A percentile compares a stretch with the other conserved stretches of the same genome.
Evolutionary conservation across 2,329 filamentous ascomycete genomes (phyloP).

Genomic region (Exophiala sideris): DNA sequence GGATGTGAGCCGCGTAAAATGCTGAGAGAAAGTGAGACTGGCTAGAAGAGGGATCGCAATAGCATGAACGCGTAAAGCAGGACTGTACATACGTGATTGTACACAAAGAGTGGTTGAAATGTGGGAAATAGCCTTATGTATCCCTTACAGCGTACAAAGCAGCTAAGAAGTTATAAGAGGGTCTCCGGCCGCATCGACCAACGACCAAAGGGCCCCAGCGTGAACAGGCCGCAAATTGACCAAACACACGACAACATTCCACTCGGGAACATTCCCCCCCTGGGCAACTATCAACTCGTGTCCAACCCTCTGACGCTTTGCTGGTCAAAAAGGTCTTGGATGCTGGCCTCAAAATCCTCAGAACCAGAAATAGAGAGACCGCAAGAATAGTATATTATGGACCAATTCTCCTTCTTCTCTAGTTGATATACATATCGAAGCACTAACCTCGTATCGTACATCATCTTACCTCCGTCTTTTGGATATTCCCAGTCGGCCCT

Average conservation of each 20-base stretch:
- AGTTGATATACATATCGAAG: background rate
- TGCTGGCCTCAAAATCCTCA: background rate
- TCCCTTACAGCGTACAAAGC: too few relatives aligned
- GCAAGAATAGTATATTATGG: background rate
- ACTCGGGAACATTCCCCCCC: conserved; percentile 1
- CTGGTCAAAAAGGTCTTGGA: conserved; percentile 7
- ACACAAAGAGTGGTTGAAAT: too few relatives aligned
- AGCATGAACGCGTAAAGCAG: too few relatives aligned
- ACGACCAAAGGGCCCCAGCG: background rate
- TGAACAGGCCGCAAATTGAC: conserved; percentile 3
- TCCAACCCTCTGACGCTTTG: conserved; percentile 6
- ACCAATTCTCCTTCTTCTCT: background rate
- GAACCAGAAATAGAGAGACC: background rate
- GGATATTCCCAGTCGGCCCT: conserved; percentile 24
- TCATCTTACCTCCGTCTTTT: conserved; percentile 21
- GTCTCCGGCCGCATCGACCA: too few relatives aligned
- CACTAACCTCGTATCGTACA: conserved; percentile 6
- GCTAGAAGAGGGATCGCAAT: background rate
- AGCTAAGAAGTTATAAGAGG: too few relatives aligned
- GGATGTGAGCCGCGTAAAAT: background rate
- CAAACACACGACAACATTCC: conserved; percentile 13
- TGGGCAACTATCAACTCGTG: background rate
- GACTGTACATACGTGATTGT: too few relatives aligned
- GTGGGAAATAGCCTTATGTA: too few relatives aligned
- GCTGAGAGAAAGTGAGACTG: background rate